Evolutionary conservation across 2,329 filamentous ascomycete genomes (phyloP), one percentile per base, ranked within the genome.

Genomic region (Claviceps sorghi): DNA sequence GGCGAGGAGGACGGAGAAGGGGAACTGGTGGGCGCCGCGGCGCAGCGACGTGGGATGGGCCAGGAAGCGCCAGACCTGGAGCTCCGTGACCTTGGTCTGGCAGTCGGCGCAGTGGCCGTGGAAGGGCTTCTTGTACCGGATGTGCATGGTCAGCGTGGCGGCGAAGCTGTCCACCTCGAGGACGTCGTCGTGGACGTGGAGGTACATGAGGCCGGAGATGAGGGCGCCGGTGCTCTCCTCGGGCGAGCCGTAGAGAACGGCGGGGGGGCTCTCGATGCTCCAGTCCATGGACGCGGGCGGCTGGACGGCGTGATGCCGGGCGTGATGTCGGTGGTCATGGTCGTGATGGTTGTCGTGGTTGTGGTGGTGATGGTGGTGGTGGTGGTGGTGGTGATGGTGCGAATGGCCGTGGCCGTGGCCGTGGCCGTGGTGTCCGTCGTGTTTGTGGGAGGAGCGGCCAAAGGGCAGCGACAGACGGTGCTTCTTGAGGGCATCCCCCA

Each of bases 1-100:
- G 1, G 83, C 81, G 45, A 98, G 78, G 50, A 96, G 75, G 59
- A 88, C 84, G 60, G 88, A 95, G 68, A 96, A 95, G 48, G 93
- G 91, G 64, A 90, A 94, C 46, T 80, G 76, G 66, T 96, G 88
- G 64, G 63, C 66, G 68, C 79, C 79, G 63, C 72, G 75, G 54
- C 65, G 64, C 52, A 83, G 66, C 11, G 67, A 67, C 19, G 75
- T 68, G 44, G 77, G 74, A 45, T 74, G 73, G 19, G 76, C 77
- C 53, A 94, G 69, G 61, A 97, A 86, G 34, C 79, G 78, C 88
- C 89, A 96, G 51, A 76, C 80, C 66, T 84, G 83, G 56, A 97
- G 69, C 64, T 89, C 82, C 38, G 82, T 88, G 54, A 76, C 77
- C 63, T 86, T 83, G 57, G 77, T 77, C 54, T 77, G 70, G 72